These are phyloP conservation scores for Alternaria sp. DNA, from an alignment of 2,329 filamentous ascomycete genomes.

Conservation along the genomic window DNA sequence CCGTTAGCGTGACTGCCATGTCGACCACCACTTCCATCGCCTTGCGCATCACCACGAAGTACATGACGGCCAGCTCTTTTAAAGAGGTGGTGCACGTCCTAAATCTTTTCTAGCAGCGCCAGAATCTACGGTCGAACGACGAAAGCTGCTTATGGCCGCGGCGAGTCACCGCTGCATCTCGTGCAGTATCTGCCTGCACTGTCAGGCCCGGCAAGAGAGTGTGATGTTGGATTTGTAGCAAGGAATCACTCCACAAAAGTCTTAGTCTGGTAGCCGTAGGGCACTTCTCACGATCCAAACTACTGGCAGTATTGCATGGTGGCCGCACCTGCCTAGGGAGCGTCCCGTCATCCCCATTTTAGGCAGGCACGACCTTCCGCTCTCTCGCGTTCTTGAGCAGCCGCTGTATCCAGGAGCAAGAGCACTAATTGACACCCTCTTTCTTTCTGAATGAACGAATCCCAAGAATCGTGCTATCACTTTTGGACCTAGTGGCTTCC, in stretches of 20 bases:
- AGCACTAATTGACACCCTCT: background rate
- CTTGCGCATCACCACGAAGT: background rate
- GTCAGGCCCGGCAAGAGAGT: background rate
- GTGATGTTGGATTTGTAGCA: background rate
- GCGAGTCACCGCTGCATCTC: background rate
- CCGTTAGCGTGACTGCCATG: constrained; percentile 14
- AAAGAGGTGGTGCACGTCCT: background rate
- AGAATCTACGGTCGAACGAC: background rate
- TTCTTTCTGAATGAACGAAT: background rate
- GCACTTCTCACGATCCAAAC: no score
- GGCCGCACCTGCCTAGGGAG: background rate
- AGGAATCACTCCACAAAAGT: no score
- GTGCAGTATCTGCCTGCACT: background rate
- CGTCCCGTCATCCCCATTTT: background rate
- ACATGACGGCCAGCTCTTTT: background rate
- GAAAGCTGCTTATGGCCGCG: background rate
- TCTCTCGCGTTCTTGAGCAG: background rate
- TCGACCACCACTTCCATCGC: background rate
- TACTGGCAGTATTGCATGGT: background rate
- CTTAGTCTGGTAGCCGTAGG: background rate
- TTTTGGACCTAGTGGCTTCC: background rate
- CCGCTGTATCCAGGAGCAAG: background rate
- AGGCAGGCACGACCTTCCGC: background rate
- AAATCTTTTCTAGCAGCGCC: background rate
- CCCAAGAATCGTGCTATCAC: background rate